A percentile compares a stretch with the other conserved stretches of the same genome.
Conservation (phyloP, 106 monocot genomes). For the Dioscorea zingiberensis region DNA sequence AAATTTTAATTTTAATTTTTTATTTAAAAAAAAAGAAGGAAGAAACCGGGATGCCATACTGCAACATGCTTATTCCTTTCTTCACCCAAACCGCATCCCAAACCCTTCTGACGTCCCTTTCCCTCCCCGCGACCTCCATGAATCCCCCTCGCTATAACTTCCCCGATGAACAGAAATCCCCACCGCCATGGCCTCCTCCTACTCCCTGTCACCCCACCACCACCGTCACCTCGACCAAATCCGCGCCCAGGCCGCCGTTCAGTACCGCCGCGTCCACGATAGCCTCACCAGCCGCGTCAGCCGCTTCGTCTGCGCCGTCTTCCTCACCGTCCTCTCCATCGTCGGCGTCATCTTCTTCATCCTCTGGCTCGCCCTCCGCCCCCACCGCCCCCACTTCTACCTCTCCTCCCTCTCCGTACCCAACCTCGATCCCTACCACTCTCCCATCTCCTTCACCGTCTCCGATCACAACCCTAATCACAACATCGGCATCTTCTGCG, state of each 20-base stretch:
- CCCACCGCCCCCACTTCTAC: conserved; percentile 52
- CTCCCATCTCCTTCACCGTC: conserved; percentile 16
- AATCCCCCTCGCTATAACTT: background rate
- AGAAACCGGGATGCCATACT: background rate
- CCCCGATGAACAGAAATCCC: background rate
- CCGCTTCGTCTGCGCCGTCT: conserved; percentile 19
- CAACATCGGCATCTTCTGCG: conserved; percentile 33
- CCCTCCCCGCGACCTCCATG: conserved; percentile 12
- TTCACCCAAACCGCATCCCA: background rate
- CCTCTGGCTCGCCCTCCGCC: conserved; percentile 36
- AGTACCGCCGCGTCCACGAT: conserved; percentile 5
- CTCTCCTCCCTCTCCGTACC: conserved; percentile 18
- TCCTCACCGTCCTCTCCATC: conserved; percentile 30
- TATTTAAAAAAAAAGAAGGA: too few species aligned
- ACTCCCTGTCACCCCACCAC: background rate
- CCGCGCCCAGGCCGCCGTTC: conserved; percentile 13
- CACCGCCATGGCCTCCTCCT: background rate
- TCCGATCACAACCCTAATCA: conserved; percentile 37
- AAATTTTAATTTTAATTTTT: too few species aligned
- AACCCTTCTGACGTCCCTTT: conserved; percentile 25
- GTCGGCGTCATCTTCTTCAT: conserved; percentile 29
- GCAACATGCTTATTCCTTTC: background rate
- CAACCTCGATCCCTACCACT: background rate
- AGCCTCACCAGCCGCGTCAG: background rate
- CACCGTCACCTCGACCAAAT: background rate